These are phyloP conservation scores for Colletotrichum coccodes DNA, from an alignment of 2,329 filamentous ascomycete species.

Conservation along the genomic window DNA sequence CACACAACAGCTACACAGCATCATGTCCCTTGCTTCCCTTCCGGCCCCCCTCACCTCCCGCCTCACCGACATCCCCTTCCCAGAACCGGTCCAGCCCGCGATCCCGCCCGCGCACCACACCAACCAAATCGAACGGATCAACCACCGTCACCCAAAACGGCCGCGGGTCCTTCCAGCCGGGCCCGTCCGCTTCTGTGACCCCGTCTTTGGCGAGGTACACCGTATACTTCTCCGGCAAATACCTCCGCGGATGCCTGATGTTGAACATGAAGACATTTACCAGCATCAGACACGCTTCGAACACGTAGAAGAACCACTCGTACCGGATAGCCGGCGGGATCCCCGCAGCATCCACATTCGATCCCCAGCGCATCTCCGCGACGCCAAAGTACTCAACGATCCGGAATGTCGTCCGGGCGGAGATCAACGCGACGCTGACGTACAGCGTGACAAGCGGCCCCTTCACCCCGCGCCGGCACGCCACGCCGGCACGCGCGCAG, in stretches of 20 bases:
- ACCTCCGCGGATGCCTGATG: conserved; percentile 59
- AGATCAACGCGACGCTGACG: conserved; percentile 57
- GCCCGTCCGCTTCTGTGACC: conserved; percentile 57
- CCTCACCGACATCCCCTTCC: conserved; percentile 37
- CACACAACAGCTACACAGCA: background rate
- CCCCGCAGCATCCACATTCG: conserved; percentile 46
- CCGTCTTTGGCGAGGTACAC: conserved; percentile 63
- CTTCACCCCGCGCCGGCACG: conserved; percentile 42
- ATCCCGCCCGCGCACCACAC: conserved; percentile 44
- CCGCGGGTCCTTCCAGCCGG: conserved; percentile 60
- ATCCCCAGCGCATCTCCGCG: conserved; percentile 50
- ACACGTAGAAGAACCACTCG: conserved; percentile 70
- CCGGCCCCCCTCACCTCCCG: background rate
- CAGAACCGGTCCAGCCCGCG: conserved; percentile 46
- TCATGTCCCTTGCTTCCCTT: background rate
- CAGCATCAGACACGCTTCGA: conserved; percentile 65
- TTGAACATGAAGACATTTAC: conserved; percentile 61
- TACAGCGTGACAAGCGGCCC: conserved; percentile 61
- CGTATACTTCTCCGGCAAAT: conserved; percentile 58
- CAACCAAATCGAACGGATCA: conserved; percentile 52
- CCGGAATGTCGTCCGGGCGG: conserved; percentile 65
- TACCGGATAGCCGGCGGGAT: conserved; percentile 61
- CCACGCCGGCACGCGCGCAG: conserved; percentile 49
- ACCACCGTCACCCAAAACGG: conserved; percentile 52
- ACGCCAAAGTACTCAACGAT: conserved; percentile 68